Percentiles rank a stretch among this genome's conserved stretches.
phyloP scores from a whole-genome alignment of 2,329 filamentous ascomycete species.

The Cladosporium sp. region DNA sequence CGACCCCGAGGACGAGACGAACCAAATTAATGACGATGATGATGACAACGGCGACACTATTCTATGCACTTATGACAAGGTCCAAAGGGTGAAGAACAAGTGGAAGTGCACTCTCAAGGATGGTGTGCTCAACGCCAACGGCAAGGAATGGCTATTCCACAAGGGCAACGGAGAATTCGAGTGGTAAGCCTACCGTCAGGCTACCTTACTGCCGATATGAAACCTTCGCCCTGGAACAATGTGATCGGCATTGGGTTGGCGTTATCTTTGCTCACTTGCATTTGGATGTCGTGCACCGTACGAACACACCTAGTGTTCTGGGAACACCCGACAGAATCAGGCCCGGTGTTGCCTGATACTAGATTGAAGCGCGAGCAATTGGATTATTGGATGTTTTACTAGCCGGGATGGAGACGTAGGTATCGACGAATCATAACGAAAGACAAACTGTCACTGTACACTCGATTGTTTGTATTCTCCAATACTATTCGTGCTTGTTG shows the following conservation, averaged over 20 bases:
- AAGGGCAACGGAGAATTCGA: constrained; percentile 97
- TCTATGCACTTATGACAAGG: constrained; percentile 99
- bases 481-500: too few relatives aligned
- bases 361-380: constrained; percentile 4
- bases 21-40: constrained; percentile 60
- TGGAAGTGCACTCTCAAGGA: constrained; percentile 98
- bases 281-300: neutral
- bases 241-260: neutral
- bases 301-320: neutral
- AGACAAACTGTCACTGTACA: neutral
- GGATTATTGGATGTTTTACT: neutral
- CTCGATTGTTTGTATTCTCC: too few relatives aligned
- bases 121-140: constrained; percentile 86
- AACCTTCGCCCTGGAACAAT: neutral
- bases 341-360: neutral
- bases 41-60: constrained; percentile 85
- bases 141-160: constrained; percentile 92
- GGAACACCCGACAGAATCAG: neutral
- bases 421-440: neutral
- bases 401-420: neutral
- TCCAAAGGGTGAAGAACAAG: constrained; percentile 96
- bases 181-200: constrained; percentile 58
- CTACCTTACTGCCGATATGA: neutral
- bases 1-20: constrained; percentile 76
- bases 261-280: neutral